Percentiles rank a stretch among this genome's conserved stretches.
These are phyloP conservation scores for Bertia moriformis DNA, from an alignment of 2,329 filamentous ascomycete genomes.

Conservation along the genomic window DNA sequence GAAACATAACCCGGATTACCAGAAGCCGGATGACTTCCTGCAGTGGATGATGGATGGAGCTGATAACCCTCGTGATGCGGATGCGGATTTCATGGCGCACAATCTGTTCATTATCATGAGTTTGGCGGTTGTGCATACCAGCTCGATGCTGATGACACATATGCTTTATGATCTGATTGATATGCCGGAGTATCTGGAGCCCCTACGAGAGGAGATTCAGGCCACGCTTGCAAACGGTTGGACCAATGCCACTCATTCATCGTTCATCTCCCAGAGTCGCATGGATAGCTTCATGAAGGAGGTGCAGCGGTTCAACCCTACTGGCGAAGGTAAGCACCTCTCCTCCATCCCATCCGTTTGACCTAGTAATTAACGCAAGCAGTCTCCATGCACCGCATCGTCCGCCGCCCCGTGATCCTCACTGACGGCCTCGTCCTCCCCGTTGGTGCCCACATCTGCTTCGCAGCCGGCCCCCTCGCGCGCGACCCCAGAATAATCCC, in stretches of 20 bases:
- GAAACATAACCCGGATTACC: neutral
- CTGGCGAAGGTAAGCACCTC: neutral
- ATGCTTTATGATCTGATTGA: constrained; percentile 5
- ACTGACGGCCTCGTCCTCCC: neutral
- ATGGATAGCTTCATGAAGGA: constrained; percentile 1
- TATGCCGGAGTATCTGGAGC: constrained; percentile 4
- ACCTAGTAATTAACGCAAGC: no score
- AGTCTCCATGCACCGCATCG: constrained; percentile 3
- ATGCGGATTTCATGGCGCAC: neutral
- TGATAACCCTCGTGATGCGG: neutral
- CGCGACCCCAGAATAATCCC: neutral
- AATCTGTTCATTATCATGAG: constrained; percentile 2
- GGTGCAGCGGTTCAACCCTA: neutral
- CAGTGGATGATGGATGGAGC: constrained; percentile 3
- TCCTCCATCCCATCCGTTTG: neutral
- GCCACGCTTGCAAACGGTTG: constrained; percentile 9
- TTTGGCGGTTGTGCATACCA: constrained; percentile 9
- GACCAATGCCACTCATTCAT: constrained; percentile 10
- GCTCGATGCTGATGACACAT: constrained; percentile 7
- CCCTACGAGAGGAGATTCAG: constrained; percentile 4
- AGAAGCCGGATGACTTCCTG: constrained; percentile 2
- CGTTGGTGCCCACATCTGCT: neutral
- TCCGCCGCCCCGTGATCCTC: neutral
- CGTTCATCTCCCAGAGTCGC: constrained; percentile 11
- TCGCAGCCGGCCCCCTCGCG: neutral